Percentiles rank a stretch among this genome's conserved stretches.
Conservation (phyloP, 2,329 filamentous ascomycete genomes). For the Colletotrichum abscissum region DNA sequence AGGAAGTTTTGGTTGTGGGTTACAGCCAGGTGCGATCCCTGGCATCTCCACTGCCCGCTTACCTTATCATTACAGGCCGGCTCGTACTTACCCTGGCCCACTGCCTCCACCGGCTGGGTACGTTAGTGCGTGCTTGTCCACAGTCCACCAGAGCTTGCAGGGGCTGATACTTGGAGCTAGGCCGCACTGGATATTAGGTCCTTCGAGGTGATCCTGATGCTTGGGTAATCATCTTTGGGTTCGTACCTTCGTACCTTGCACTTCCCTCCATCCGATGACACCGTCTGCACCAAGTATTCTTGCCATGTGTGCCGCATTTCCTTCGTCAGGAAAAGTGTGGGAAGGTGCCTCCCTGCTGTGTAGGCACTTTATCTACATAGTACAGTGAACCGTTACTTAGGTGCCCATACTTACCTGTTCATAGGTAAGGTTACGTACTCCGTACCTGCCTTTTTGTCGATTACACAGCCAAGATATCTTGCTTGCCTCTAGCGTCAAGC, state of each 20-base stretch:
- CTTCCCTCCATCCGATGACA: too few relatives aligned
- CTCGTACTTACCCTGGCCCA: constrained; percentile 2
- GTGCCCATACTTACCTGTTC: too few relatives aligned
- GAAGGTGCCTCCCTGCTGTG: too few relatives aligned
- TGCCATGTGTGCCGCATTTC: background rate
- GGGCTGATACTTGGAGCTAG: background rate
- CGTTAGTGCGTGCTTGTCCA: background rate
- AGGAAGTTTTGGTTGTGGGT: background rate
- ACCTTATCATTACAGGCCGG: constrained; percentile 34
- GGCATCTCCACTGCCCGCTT: constrained; percentile 26
- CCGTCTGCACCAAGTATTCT: background rate
- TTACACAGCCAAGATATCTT: background rate
- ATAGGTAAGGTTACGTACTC: background rate
- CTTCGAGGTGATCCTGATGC: background rate
- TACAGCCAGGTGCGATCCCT: background rate
- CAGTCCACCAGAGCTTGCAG: background rate
- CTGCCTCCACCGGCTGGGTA: background rate
- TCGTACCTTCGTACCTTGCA: too few relatives aligned
- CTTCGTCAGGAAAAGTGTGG: background rate
- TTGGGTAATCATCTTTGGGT: background rate
- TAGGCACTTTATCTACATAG: too few relatives aligned
- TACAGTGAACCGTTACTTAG: too few relatives aligned
- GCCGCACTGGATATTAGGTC: background rate
- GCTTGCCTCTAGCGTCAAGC: background rate
- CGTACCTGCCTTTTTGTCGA: background rate